phyloP scores from a whole-genome alignment of 225 moss, liverwort and hornwort species.

The Takakia lepidozioides region DNA sequence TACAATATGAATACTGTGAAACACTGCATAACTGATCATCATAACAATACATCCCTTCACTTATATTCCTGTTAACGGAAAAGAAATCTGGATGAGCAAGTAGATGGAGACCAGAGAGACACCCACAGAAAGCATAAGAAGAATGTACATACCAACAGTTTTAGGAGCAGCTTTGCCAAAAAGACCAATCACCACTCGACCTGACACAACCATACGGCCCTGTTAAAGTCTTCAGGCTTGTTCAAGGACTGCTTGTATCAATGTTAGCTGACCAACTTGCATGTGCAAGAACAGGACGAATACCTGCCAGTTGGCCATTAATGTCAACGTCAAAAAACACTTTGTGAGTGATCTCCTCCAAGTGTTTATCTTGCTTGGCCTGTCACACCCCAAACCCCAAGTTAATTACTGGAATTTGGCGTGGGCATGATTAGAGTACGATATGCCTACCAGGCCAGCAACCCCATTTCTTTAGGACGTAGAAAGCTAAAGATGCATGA shows the following conservation, averaged over 20 bases:
- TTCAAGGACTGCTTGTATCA: neutral
- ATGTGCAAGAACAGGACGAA: neutral
- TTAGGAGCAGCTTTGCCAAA: slow-evolving; percentile 68
- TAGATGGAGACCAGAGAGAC: neutral
- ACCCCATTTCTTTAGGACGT: too few relatives aligned
- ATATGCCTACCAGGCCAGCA: too few relatives aligned
- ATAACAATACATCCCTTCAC: too few relatives aligned
- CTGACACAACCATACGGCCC: slow-evolving; percentile 2
- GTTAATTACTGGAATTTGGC: too few relatives aligned
- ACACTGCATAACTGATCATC: too few relatives aligned
- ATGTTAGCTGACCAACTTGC: neutral
- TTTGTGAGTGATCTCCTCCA: slow-evolving; percentile 66
- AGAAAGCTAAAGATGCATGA: too few relatives aligned
- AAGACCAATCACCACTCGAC: slow-evolving; percentile 72
- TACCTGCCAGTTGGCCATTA: slow-evolving; percentile 34
- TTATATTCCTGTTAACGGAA: too few relatives aligned
- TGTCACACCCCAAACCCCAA: too few relatives aligned
- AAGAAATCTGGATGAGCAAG: neutral
- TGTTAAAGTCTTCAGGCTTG: neutral
- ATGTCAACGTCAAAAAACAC: slow-evolving; percentile 82
- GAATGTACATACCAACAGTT: slow-evolving; percentile 48
- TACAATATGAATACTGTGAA: too few relatives aligned
- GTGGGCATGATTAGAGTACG: too few relatives aligned
- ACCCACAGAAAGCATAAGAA: neutral
- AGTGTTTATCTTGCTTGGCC: slow-evolving; percentile 45